Evolutionary conservation across 2,329 filamentous ascomycete species (phyloP).

Genomic region (Monosporascus sp.): DNA sequence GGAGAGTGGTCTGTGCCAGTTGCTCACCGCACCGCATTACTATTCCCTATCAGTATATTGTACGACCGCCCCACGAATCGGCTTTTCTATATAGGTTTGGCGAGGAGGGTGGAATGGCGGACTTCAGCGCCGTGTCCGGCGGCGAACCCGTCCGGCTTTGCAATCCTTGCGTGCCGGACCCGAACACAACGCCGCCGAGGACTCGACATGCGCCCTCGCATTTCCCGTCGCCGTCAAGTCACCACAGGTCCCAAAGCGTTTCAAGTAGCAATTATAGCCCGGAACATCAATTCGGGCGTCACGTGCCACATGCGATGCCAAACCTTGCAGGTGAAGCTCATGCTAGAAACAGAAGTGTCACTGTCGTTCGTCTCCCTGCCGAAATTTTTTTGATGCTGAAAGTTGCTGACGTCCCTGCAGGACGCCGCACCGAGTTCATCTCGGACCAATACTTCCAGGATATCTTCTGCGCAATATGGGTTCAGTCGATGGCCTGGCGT

Average conservation of each 20-base stretch:
- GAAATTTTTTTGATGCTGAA: no score
- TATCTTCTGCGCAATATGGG: not conserved
- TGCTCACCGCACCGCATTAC: constrained; percentile 95
- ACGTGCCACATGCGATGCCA: constrained; percentile 14
- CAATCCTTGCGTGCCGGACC: constrained; percentile 58
- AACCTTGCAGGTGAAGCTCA: constrained; percentile 31
- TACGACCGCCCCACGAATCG: constrained; percentile 59
- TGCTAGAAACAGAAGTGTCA: constrained; percentile 41
- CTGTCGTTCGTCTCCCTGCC: constrained; percentile 38
- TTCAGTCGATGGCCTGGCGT: not conserved
- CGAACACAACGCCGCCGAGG: constrained; percentile 52
- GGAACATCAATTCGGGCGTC: constrained; percentile 8
- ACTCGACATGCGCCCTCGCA: constrained; percentile 31
- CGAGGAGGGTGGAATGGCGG: constrained; percentile 35
- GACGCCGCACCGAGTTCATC: constrained; percentile 19
- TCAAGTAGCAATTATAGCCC: constrained; percentile 27
- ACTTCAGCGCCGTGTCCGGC: constrained; percentile 43
- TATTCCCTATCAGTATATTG: constrained; percentile 89
- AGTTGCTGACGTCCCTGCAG: constrained; percentile 11
- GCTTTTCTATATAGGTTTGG: constrained; percentile 26
- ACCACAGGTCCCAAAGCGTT: constrained; percentile 43
- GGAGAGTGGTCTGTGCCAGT: constrained; percentile 79
- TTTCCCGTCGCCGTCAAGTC: constrained; percentile 31
- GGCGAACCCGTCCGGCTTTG: constrained; percentile 56
- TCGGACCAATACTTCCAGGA: constrained; percentile 8